A percentile compares a stretch with the other conserved stretches of the same genome.
phyloP scores from a whole-genome alignment of 2,329 filamentous ascomycete genomes.

The Neoarthrinium moseri region DNA sequence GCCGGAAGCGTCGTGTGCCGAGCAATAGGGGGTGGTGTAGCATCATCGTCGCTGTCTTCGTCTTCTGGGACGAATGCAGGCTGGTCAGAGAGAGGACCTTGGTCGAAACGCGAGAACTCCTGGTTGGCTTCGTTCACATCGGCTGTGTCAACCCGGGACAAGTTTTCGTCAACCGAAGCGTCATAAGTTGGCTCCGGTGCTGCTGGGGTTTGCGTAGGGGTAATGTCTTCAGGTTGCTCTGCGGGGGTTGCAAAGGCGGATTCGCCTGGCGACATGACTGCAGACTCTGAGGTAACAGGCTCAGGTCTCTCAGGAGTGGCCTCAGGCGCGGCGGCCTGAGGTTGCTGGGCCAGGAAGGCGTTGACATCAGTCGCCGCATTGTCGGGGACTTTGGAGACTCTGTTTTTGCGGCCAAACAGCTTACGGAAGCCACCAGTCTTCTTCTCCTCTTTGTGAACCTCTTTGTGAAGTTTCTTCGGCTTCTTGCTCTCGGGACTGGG shows the following conservation, averaged over 20 bases:
- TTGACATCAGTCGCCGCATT: constrained; percentile 51
- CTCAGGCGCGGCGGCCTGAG: constrained; percentile 24
- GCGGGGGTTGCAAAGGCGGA: constrained; percentile 19
- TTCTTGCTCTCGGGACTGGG: constrained; percentile 46
- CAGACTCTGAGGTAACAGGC: constrained; percentile 20
- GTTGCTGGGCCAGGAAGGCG: constrained; percentile 45
- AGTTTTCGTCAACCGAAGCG: constrained; percentile 42
- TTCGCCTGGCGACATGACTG: constrained; percentile 11
- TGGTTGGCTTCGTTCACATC: constrained; percentile 59
- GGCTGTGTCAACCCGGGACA: constrained; percentile 60
- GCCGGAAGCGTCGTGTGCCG: constrained; percentile 30
- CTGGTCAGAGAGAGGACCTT: constrained; percentile 83
- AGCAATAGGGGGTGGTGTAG: constrained; percentile 50
- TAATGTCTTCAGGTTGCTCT: constrained; percentile 22
- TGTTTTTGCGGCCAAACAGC: constrained; percentile 65
- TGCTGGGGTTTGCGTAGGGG: constrained; percentile 26
- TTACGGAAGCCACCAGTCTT: constrained; percentile 56
- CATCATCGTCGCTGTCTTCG: constrained; percentile 45
- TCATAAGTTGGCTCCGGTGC: constrained; percentile 38
- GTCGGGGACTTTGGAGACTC: constrained; percentile 54
- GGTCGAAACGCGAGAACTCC: constrained; percentile 72
- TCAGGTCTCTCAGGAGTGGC: constrained; percentile 22
- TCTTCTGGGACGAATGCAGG: constrained; percentile 76
- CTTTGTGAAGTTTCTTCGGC: constrained; percentile 56
- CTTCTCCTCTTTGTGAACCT: constrained; percentile 39